Percentiles rank a stretch among this genome's conserved stretches.
These are phyloP conservation scores for Arthrobotrys musiformis DNA, from an alignment of 2,329 filamentous ascomycete genomes.

Conservation along the genomic window DNA sequence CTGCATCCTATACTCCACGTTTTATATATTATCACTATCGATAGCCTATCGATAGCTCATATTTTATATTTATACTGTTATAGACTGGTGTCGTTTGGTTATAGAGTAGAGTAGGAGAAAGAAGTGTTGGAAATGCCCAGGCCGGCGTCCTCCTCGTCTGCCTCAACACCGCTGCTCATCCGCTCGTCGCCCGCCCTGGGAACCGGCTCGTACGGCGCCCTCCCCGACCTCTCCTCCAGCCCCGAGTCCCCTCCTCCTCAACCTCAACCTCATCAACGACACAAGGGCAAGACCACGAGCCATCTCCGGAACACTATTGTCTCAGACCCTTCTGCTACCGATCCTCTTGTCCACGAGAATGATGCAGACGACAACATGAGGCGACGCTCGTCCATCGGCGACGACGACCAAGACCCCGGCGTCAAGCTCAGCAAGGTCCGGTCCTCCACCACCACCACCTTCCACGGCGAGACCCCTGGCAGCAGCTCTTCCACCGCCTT, in stretches of 20 bases:
- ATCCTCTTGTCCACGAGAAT: too few species aligned
- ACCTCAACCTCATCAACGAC: conserved; percentile 32
- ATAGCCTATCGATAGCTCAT: too few species aligned
- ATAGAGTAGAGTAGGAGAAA: too few species aligned
- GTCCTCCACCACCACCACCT: background rate
- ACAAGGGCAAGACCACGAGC: conserved; percentile 50
- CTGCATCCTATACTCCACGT: too few species aligned
- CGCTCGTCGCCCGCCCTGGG: conserved; percentile 71
- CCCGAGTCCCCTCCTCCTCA: conserved; percentile 14
- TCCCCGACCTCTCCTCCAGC: conserved; percentile 63
- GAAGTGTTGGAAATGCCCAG: conserved; percentile 35
- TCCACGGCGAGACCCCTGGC: conserved; percentile 19
- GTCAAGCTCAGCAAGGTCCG: conserved; percentile 38
- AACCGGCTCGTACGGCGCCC: conserved; percentile 72
- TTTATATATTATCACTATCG: too few species aligned
- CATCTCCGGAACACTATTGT: conserved; percentile 7
- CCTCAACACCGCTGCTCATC: conserved; percentile 69
- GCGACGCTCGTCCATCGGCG: conserved; percentile 7
- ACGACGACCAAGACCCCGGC: conserved; percentile 20
- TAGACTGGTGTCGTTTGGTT: too few species aligned
- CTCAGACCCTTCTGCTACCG: too few species aligned
- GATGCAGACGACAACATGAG: conserved; percentile 42
- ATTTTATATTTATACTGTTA: too few species aligned
- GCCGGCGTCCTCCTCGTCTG: conserved; percentile 10
- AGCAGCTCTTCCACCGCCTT: conserved; percentile 32